These are phyloP conservation scores for Boletales sp. DNA, from an alignment of 768 basidiomycete genomes.

Conservation along the genomic window DNA sequence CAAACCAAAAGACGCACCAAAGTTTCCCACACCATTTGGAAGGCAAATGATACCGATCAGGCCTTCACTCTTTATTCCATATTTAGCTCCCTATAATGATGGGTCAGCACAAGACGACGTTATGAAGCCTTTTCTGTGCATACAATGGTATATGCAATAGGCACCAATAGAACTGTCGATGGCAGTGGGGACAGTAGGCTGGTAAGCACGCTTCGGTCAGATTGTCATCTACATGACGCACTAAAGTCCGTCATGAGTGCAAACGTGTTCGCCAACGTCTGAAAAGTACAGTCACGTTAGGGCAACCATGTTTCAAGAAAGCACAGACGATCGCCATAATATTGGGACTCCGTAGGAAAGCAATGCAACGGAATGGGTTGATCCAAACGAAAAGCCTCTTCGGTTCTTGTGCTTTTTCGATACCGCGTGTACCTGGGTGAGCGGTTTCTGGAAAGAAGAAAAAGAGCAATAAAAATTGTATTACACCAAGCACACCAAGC, in stretches of 20 bases:
- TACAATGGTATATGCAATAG: conserved; percentile 66
- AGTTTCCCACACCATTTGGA: conserved; percentile 25
- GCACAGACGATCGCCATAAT: conserved; percentile 47
- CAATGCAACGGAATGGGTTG: conserved; percentile 55
- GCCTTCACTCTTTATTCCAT: conserved; percentile 20
- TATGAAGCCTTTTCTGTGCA: conserved; percentile 10
- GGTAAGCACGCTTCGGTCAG: background rate
- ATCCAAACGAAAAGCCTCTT: conserved; percentile 40
- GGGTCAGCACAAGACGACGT: background rate
- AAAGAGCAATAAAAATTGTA: conserved; percentile 38
- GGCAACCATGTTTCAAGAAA: background rate
- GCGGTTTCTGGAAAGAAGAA: conserved; percentile 64
- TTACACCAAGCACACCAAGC: conserved; percentile 39
- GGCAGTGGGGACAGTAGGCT: background rate
- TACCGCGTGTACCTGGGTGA: conserved; percentile 53
- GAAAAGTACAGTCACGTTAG: conserved; percentile 11
- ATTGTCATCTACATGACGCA: conserved; percentile 26
- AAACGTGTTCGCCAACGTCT: conserved; percentile 40
- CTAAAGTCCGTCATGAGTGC: conserved; percentile 26
- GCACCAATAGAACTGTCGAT: conserved; percentile 43
- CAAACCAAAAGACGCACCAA: conserved; percentile 9
- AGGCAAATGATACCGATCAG: conserved; percentile 25
- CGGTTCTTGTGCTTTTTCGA: conserved; percentile 40
- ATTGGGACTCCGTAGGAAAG: conserved; percentile 57
- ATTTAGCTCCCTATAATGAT: conserved; percentile 43